These are phyloP conservation scores for Sarcodon sp. DNA, from an alignment of 768 basidiomycete genomes.

Conservation along the genomic window DNA sequence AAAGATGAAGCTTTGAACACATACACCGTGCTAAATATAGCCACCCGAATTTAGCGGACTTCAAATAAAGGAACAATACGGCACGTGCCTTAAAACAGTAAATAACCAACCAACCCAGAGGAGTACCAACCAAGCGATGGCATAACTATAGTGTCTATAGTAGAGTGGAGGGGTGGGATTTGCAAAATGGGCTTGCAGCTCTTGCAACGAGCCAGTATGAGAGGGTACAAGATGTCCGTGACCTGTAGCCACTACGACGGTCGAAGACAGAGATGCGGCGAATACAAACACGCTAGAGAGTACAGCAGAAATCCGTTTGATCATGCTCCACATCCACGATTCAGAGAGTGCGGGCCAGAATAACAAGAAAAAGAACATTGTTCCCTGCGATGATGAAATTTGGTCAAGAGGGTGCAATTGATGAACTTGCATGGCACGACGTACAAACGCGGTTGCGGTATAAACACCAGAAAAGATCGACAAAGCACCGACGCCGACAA, in stretches of 20 bases:
- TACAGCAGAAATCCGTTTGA: background rate
- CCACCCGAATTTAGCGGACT: too few relatives aligned
- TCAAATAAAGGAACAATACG: too few relatives aligned
- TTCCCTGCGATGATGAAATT: background rate
- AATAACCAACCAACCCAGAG: slow-evolving; percentile 1
- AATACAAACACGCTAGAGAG: background rate
- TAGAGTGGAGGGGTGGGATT: background rate
- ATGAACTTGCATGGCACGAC: background rate
- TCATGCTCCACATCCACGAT: background rate
- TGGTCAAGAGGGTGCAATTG: background rate
- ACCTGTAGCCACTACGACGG: background rate
- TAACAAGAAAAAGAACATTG: slow-evolving; percentile 1
- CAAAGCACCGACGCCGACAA: slow-evolving; percentile 1
- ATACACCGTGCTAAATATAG: background rate
- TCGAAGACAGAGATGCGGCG: background rate
- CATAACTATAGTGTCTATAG: background rate
- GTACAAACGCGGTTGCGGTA: slow-evolving; percentile 1
- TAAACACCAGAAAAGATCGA: slow-evolving; percentile 2
- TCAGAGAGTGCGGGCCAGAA: slow-evolving; percentile 1
- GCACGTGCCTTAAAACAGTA: background rate
- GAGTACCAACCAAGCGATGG: slow-evolving; percentile 1
- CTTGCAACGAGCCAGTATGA: background rate
- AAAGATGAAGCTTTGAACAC: background rate
- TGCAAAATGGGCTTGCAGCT: background rate
- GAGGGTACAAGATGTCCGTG: background rate